A percentile compares a stretch with the other conserved stretches of the same genome.
phyloP scores from a whole-genome alignment of 23 red algal species.

The Gracilaria vermiculophylla region DNA sequence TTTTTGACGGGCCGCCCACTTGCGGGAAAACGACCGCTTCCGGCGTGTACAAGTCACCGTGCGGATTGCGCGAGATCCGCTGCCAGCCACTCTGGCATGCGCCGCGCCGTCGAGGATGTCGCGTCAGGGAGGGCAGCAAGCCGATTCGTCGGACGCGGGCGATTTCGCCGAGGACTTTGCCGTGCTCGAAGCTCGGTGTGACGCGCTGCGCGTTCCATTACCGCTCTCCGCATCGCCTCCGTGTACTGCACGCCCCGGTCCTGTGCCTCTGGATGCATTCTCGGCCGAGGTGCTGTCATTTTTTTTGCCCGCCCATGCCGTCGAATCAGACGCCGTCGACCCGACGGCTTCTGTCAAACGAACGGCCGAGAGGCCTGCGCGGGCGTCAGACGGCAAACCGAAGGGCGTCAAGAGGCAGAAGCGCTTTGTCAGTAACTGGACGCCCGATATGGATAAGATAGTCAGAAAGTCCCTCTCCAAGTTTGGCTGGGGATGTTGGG shows the following conservation, averaged over 20 bases:
- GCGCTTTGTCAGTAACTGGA: constrained; percentile 68
- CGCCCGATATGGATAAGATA: constrained; percentile 61
- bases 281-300: neutral
- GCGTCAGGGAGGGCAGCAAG: neutral
- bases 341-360: neutral
- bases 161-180: neutral
- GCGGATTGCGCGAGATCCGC: neutral
- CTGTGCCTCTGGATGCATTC: neutral
- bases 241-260: neutral
- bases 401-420: constrained; percentile 16
- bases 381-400: neutral
- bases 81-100: neutral
- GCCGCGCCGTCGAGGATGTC: neutral
- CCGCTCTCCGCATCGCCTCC: neutral
- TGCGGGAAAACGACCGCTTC: neutral
- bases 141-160: neutral
- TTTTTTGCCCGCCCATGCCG: neutral
- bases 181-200: neutral
- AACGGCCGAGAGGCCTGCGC: neutral
- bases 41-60: neutral
- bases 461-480: constrained; percentile 46
- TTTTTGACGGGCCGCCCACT: neutral
- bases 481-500: constrained; percentile 67
- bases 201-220: neutral
- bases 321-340: neutral